These are phyloP conservation scores for Serendipita sp. DNA, from an alignment of 768 basidiomycete genomes.

Conservation along the genomic window DNA sequence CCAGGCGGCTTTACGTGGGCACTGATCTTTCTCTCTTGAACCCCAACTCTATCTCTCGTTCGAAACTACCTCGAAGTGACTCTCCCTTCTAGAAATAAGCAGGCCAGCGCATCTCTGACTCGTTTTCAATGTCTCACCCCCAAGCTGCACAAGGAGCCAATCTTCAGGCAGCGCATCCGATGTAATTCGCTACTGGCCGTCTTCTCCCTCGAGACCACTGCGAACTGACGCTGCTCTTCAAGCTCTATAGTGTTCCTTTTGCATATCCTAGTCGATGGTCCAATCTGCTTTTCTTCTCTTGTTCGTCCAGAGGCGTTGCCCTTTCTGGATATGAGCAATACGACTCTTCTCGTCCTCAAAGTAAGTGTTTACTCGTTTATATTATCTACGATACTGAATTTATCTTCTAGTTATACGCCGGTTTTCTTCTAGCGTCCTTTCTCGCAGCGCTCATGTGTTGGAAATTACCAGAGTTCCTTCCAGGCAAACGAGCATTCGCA, in stretches of 20 bases:
- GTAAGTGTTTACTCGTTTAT: conserved; percentile 23
- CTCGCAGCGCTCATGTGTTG: conserved; percentile 47
- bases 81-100: neutral
- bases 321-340: conserved; percentile 71
- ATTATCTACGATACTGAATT: neutral
- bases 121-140: neutral
- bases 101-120: neutral
- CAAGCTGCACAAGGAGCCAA: neutral
- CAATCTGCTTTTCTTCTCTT: conserved; percentile 55
- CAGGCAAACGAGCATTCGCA: conserved; percentile 71
- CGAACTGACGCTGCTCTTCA: neutral
- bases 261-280: conserved; percentile 65
- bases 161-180: neutral
- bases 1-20: conserved; percentile 17
- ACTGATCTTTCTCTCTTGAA: neutral
- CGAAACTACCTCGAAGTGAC: neutral
- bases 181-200: neutral
- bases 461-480: conserved; percentile 69
- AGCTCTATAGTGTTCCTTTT: conserved; percentile 60
- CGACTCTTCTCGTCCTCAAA: conserved; percentile 59
- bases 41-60: neutral
- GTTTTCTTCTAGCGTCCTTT: conserved; percentile 46
- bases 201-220: neutral
- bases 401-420: conserved; percentile 44
- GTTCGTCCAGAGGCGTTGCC: conserved; percentile 30